Base-by-base conservation (phyloP, 495 filamentous ascomycete species). In the Bacidia gigantensis region DNA sequence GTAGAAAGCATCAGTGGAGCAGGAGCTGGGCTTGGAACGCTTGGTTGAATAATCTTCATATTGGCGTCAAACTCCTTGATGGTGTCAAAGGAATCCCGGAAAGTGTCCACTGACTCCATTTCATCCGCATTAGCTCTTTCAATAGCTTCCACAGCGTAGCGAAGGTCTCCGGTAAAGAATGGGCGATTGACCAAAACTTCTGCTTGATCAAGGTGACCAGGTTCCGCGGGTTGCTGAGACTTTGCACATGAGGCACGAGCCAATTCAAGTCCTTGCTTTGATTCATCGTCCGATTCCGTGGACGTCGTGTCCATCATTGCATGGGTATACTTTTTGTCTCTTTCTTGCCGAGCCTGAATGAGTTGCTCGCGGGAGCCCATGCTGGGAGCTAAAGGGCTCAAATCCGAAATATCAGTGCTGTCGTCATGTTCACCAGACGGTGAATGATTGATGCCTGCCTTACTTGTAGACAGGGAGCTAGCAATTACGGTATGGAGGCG, bases 91-190 rank as follows among this genome's bases (percentile, higher is more conserved):
- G n/a, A n/a, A n/a, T n/a, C n/a, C n/a, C n/a, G n/a, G n/a, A n/a
- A n/a, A n/a, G n/a, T n/a, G n/a, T n/a, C n/a, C n/a, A n/a, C n/a
- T n/a, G n/a, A n/a, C n/a, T n/a, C n/a, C n/a, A n/a, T n/a, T n/a
- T n/a, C n/a, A 35, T 35, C 42, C 17, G 24, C 5, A 35, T 35
- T 35, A 35, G 29, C 7, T 39, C 40, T 45, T 17, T 57, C 45
- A 22, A 44, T 50, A 20, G 55, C 55, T 53, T 57, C 55, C 35
- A 57, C 41, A n/a, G 52, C 56, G 45, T 51, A 54, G 29, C 29
- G 29, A 35, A 35, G 29, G 14, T 35, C 29, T 7, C 29, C 29
- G 29, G 29, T 14, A 14, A 35, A 35, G 29, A 14, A 35, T 7
- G 29, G 29, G 29, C 29, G 29, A 35, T 35, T n/a, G n/a, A n/a